Conservation (phyloP, 441 rosid genomes). For the Corymbia calophylla region DNA sequence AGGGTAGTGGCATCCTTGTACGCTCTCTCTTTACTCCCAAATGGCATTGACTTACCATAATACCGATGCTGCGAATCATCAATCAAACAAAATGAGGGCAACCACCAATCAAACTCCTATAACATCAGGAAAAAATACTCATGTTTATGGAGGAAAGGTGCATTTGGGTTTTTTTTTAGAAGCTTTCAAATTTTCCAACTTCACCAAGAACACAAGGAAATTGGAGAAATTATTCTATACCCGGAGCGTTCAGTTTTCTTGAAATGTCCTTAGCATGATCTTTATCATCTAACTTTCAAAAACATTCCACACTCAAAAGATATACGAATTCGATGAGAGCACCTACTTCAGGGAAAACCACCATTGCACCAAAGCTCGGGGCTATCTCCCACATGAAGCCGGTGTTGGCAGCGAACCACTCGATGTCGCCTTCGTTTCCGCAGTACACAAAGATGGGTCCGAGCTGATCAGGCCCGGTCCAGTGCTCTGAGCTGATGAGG, state of each 20-base stretch:
- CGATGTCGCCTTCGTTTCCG: conserved; percentile 78
- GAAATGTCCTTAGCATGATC: not conserved
- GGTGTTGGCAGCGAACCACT: conserved; percentile 73
- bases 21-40: conserved; percentile 32
- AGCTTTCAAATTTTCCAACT: not conserved
- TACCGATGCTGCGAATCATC: conserved; percentile 47
- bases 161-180: not conserved
- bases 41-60: conserved; percentile 64
- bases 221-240: not conserved
- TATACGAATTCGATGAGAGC: not conserved
- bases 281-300: not conserved
- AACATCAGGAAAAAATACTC: not conserved
- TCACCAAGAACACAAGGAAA: not conserved
- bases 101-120: not conserved
- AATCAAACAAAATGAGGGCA: not conserved
- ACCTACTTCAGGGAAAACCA: conserved; percentile 65
- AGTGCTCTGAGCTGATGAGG: conserved; percentile 36
- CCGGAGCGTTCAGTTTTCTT: not conserved
- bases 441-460: conserved; percentile 68
- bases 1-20: conserved; percentile 44
- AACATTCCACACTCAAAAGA: not conserved
- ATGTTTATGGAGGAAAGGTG: not conserved
- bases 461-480: conserved; percentile 18
- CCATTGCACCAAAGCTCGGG: conserved; percentile 64
- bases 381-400: conserved; percentile 71